A percentile compares a stretch with the other conserved stretches of the same genome.
Conservation (phyloP, 2,329 filamentous ascomycete genomes). For the Lachnellula occidentalis region DNA sequence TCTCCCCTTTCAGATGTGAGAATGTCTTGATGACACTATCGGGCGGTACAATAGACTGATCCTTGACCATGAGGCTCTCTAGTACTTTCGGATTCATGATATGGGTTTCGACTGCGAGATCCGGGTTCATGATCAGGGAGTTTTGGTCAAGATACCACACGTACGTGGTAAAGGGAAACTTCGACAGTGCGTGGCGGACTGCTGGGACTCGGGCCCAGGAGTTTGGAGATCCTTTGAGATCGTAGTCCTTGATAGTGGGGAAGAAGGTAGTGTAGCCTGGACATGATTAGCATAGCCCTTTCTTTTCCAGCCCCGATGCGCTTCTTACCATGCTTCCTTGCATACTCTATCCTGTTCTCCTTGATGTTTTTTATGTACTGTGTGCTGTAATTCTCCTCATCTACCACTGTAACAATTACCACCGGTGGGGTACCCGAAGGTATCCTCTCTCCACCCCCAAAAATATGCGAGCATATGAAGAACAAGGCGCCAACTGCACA, state of each 20-base stretch:
- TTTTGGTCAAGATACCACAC: constrained; percentile 86
- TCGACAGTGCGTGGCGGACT: constrained; percentile 80
- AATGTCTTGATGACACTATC: constrained; percentile 98
- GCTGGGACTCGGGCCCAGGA: constrained; percentile 80
- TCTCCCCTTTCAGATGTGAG: constrained; percentile 66
- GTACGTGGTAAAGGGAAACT: constrained; percentile 69
- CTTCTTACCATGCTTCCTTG: constrained; percentile 71
- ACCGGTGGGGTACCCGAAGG: constrained; percentile 54
- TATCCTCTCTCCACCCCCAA: constrained; percentile 28
- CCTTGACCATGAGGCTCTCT: constrained; percentile 75
- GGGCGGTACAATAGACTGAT: constrained; percentile 83
- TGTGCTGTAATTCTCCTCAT: constrained; percentile 56
- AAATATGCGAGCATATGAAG: constrained; percentile 48
- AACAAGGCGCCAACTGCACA: constrained; percentile 39
- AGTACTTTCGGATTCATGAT: constrained; percentile 63
- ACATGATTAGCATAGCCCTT: constrained; percentile 12
- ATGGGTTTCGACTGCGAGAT: constrained; percentile 61
- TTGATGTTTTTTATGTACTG: constrained; percentile 68
- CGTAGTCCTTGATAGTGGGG: constrained; percentile 70
- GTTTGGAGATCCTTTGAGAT: constrained; percentile 52
- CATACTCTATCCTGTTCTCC: constrained; percentile 81
- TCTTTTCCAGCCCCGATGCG: constrained; percentile 2
- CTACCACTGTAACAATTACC: constrained; percentile 82
- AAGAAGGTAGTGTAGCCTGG: constrained; percentile 84
- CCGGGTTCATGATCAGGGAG: constrained; percentile 82